Evolutionary conservation across 495 filamentous ascomycete species (phyloP).

Genomic region (Tuber magnatum): DNA sequence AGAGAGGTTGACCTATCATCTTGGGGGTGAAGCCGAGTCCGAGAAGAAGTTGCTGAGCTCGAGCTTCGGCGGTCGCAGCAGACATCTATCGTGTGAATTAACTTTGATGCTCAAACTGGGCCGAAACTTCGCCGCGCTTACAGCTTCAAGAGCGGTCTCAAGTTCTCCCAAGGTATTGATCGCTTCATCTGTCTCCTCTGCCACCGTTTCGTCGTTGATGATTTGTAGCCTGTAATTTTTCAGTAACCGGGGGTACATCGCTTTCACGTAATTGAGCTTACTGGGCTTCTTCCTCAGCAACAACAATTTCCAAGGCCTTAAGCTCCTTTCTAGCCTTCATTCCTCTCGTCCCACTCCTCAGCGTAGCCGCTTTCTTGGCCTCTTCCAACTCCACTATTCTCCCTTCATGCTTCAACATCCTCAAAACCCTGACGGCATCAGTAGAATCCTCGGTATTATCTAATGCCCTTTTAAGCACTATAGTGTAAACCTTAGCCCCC

Average conservation of each 20-base stretch:
- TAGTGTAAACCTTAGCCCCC: neutral
- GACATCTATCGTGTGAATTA: conserved; percentile 41
- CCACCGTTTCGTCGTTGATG: conserved; percentile 50
- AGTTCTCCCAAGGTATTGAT: conserved; percentile 56
- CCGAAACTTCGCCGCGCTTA: conserved; percentile 45
- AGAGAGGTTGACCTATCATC: conserved; percentile 51
- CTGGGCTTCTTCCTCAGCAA: conserved; percentile 52
- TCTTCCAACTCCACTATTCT: conserved; percentile 57
- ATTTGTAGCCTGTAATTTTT: conserved; percentile 35
- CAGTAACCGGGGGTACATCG: conserved; percentile 21
- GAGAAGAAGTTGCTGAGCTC: conserved; percentile 56
- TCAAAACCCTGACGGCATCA: conserved; percentile 53
- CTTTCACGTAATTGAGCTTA: conserved; percentile 45
- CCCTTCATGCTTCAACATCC: conserved; percentile 54
- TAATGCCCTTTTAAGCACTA: conserved; percentile 47
- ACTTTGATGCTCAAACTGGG: neutral
- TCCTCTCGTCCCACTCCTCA: conserved; percentile 66
- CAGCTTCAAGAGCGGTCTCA: conserved; percentile 53
- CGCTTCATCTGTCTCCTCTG: conserved; percentile 57
- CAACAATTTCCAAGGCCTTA: conserved; percentile 55
- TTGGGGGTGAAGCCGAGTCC: conserved; percentile 67
- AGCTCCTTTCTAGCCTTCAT: conserved; percentile 64
- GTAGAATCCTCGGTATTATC: conserved; percentile 48
- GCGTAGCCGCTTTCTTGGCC: conserved; percentile 61
- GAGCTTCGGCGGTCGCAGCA: conserved; percentile 49